Conservation (phyloP, 192 early-diverging fungal genomes). For the Linnemannia zychae region DNA sequence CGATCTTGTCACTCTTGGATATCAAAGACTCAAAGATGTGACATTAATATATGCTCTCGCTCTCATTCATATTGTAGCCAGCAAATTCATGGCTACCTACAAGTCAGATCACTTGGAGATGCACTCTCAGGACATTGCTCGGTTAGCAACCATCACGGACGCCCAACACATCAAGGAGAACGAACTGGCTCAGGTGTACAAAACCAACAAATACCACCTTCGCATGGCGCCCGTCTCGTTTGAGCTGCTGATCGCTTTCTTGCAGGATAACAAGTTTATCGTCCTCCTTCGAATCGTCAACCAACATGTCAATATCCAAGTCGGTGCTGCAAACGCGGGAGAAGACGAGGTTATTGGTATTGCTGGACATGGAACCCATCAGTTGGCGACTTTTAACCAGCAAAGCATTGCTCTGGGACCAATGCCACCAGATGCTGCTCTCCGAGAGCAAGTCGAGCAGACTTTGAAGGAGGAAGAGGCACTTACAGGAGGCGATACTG, state of each 20-base stretch:
- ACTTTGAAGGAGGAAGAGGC: constrained; percentile 77
- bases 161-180: constrained; percentile 85
- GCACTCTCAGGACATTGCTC: constrained; percentile 80
- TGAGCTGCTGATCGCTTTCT: constrained; percentile 89
- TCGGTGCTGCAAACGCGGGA: constrained; percentile 45
- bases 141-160: constrained; percentile 77
- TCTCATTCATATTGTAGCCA: constrained; percentile 59
- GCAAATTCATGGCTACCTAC: constrained; percentile 82
- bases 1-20: neutral
- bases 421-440: constrained; percentile 76
- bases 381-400: constrained; percentile 86
- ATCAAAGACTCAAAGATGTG: too few relatives aligned
- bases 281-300: constrained; percentile 92
- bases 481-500: constrained; percentile 14
- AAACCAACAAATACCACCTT: constrained; percentile 86
- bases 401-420: constrained; percentile 82
- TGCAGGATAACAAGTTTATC: constrained; percentile 94
- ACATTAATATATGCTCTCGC: neutral
- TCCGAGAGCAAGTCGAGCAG: constrained; percentile 88
- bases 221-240: constrained; percentile 89
- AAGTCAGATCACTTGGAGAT: constrained; percentile 80
- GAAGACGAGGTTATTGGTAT: constrained; percentile 79
- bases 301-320: constrained; percentile 88
- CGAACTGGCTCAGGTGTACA: constrained; percentile 84
- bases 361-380: constrained; percentile 75